Evolutionary conservation across 768 basidiomycete genomes (phyloP).

Genomic region (Boletellus ananas): DNA sequence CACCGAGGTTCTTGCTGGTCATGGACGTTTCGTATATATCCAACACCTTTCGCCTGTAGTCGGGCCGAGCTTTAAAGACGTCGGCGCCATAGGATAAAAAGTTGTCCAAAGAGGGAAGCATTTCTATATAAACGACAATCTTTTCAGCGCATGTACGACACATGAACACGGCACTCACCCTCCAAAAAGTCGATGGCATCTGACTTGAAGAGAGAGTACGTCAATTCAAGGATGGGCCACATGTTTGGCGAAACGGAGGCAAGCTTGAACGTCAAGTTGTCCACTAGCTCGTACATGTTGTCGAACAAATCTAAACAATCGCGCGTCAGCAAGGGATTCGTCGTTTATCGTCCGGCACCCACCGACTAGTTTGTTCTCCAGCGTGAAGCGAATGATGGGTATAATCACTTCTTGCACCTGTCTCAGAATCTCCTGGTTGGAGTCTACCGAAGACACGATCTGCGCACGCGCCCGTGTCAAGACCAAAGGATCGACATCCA

Average conservation of each 20-base stretch:
- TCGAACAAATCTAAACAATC: slow-evolving; percentile 67
- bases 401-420: slow-evolving; percentile 81
- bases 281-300: slow-evolving; percentile 82
- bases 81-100: slow-evolving; percentile 82
- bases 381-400: slow-evolving; percentile 71
- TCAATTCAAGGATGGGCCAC: slow-evolving; percentile 86
- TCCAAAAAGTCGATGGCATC: slow-evolving; percentile 86
- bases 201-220: slow-evolving; percentile 76
- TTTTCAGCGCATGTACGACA: not conserved
- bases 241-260: slow-evolving; percentile 71
- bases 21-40: slow-evolving; percentile 81
- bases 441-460: slow-evolving; percentile 74
- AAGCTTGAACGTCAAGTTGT: slow-evolving; percentile 79
- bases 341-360: slow-evolving; percentile 15
- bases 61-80: slow-evolving; percentile 62
- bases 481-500: not conserved
- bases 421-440: slow-evolving; percentile 66
- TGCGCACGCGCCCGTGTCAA: slow-evolving; percentile 27
- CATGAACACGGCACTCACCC: slow-evolving; percentile 40
- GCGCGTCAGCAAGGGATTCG: not conserved
- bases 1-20: slow-evolving; percentile 68
- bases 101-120: slow-evolving; percentile 86
- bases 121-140: slow-evolving; percentile 46
- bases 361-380: slow-evolving; percentile 78
- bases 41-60: slow-evolving; percentile 76